Evolutionary conservation across 108 stramenopile species (phyloP), one percentile per base, ranked within the genome.

Genomic region (Asterionellopsis glacialis): DNA sequence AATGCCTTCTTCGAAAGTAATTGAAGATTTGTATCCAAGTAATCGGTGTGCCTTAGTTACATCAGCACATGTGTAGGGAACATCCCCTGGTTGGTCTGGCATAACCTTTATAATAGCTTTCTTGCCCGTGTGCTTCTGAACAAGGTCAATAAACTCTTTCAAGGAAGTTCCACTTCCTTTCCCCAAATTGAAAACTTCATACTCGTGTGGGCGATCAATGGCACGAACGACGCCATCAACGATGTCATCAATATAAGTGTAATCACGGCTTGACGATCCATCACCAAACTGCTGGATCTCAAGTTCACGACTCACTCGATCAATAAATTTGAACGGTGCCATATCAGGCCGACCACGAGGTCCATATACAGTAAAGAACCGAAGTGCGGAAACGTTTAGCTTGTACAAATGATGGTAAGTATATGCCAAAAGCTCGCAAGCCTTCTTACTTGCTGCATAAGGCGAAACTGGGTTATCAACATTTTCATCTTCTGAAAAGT

Each of bases 331-430:
- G 78, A 71, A 86, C 9, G 93, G 88, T 0, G 93, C 94, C 90
- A 95, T 95, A 64, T 95, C 94, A n/a, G 94, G 91, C 44, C 94
- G 63, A 18, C 91, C 91, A 13, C 88, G 73, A 15, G 89, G 89
- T 11, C 78, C 78, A 50, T 85, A 95, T 4, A 93, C 95, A n/a
- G 97, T 96, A 66, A 98, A 98, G 80, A 98, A 96, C 59, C 96
- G 87, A 11, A 98, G 72, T 7, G 79, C 94, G 27, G 94, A 75
- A 6, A 88, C 63, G 47, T 93, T 87, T 26, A 96, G 67, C 11
- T 83, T 69, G 79, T 96, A 96, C 9, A 96, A 73, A 59, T 88
- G 78, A 54, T 89, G 85, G 84, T 96, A 96, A 15, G 92, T 91
- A 75, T 90, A 83, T 0, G 92, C 90, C 53, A 98, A 52, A 23